phyloP scores from a whole-genome alignment of 129 eudicot species.

The Chrysanthemum seticuspe region DNA sequence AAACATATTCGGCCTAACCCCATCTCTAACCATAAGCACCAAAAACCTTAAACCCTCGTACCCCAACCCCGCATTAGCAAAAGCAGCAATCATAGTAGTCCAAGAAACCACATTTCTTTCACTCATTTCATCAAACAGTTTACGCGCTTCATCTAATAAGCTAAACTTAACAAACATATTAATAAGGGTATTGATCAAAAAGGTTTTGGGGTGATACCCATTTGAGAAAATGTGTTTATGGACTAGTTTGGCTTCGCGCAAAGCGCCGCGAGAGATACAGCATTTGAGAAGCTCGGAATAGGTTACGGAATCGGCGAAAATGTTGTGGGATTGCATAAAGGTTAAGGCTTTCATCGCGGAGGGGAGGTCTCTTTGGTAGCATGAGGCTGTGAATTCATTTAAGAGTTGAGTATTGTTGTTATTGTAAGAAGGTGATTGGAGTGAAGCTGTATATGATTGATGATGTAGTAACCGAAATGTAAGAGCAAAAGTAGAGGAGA shows the following conservation, averaged over 20 bases:
- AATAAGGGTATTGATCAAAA: conserved; percentile 52
- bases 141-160: conserved; percentile 48
- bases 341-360: conserved; percentile 55
- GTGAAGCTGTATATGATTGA: conserved; percentile 20
- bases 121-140: conserved; percentile 68
- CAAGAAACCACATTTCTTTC: conserved; percentile 76
- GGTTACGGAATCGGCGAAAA: conserved; percentile 65
- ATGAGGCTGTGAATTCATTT: conserved; percentile 46
- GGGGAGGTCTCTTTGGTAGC: conserved; percentile 64
- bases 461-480: conserved; percentile 9
- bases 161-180: conserved; percentile 63
- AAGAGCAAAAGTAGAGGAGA: conserved; percentile 1
- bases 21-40: conserved; percentile 66
- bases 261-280: conserved; percentile 56
- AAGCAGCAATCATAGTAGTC: conserved; percentile 79
- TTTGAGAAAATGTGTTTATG: conserved; percentile 57
- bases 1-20: conserved; percentile 62
- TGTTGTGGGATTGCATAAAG: conserved; percentile 47
- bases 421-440: background rate
- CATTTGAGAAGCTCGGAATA: conserved; percentile 74
- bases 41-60: conserved; percentile 45
- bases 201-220: conserved; percentile 67
- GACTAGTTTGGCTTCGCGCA: conserved; percentile 50
- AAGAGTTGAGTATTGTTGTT: conserved; percentile 8
- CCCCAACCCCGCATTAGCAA: conserved; percentile 41